Conservation (phyloP, 2,329 filamentous ascomycete genomes). For the Decorospora gaudefroyi region DNA sequence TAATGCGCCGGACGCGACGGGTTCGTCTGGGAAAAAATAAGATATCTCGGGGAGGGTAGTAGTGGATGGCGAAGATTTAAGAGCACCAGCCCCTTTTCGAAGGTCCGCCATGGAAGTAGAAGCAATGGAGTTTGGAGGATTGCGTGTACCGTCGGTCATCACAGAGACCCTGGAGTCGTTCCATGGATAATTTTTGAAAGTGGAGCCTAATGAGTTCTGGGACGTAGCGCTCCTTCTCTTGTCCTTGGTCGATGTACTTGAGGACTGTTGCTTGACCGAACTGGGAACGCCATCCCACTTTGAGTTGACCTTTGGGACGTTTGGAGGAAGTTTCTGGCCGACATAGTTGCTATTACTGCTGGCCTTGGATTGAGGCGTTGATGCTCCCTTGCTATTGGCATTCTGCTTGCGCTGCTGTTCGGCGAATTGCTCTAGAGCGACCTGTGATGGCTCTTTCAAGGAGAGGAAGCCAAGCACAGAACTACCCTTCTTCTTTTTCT, state of each 20-base stretch:
- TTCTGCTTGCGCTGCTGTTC: conserved; percentile 51
- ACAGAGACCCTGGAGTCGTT: conserved; percentile 31
- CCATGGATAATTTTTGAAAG: conserved; percentile 12
- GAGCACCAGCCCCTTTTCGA: conserved; percentile 10
- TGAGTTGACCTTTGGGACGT: conserved; percentile 58
- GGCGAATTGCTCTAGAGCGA: conserved; percentile 53
- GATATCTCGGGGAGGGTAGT: conserved; percentile 33
- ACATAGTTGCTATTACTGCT: conserved; percentile 34
- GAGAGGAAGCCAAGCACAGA: conserved; percentile 54
- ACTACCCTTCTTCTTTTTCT: conserved; percentile 43
- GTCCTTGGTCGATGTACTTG: conserved; percentile 20
- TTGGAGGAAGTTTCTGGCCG: conserved; percentile 53
- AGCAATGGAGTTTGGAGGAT: conserved; percentile 39
- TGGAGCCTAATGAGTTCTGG: conserved; percentile 16
- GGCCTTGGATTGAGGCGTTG: conserved; percentile 17
- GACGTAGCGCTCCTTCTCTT: conserved; percentile 27
- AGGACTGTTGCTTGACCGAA: conserved; percentile 37
- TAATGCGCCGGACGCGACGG: conserved; percentile 21
- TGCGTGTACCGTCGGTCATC: conserved; percentile 31
- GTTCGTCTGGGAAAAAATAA: conserved; percentile 35
- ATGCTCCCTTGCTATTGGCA: conserved; percentile 28
- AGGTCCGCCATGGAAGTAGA: conserved; percentile 25
- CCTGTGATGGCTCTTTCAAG: conserved; percentile 56
- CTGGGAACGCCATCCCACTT: conserved; percentile 60
- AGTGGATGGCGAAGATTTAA: conserved; percentile 26